phyloP scores from a whole-genome alignment of 768 basidiomycete genomes.

The Fomitopsis pulvina region DNA sequence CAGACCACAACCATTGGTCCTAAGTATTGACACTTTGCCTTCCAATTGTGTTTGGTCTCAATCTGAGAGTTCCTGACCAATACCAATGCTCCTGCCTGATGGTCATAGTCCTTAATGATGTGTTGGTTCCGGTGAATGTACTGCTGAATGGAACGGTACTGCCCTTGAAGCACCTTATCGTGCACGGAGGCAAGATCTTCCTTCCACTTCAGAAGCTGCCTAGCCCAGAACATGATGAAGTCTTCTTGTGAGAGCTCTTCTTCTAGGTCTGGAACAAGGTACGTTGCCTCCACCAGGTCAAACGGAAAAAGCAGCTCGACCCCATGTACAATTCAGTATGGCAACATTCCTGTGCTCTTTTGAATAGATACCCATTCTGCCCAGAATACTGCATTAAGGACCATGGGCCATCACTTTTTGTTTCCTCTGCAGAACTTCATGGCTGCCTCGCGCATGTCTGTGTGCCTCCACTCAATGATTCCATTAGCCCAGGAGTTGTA shows the following conservation, averaged over 20 bases:
- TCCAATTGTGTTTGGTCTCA: slow-evolving; percentile 20
- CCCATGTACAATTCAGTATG: slow-evolving; percentile 16
- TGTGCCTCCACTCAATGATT: slow-evolving; percentile 16
- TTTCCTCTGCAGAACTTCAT: slow-evolving; percentile 16
- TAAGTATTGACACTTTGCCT: slow-evolving; percentile 19
- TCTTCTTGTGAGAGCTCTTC: slow-evolving; percentile 7
- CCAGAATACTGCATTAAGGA: slow-evolving; percentile 27
- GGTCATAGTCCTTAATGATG: slow-evolving; percentile 21
- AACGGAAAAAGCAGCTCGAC: slow-evolving; percentile 16
- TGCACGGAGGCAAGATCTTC: slow-evolving; percentile 9
- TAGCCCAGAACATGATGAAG: slow-evolving; percentile 9
- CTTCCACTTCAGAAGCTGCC: slow-evolving; percentile 9
- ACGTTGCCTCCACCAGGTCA: slow-evolving; percentile 17
- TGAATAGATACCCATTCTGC: slow-evolving; percentile 28
- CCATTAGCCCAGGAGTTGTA: slow-evolving; percentile 24
- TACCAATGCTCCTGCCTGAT: slow-evolving; percentile 22
- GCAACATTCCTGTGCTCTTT: slow-evolving; percentile 25
- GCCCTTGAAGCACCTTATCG: slow-evolving; percentile 4
- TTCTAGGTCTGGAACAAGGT: slow-evolving; percentile 5
- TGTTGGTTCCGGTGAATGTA: slow-evolving; percentile 13
- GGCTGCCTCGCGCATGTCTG: slow-evolving; percentile 13
- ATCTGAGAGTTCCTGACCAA: slow-evolving; percentile 23
- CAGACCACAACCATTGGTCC: slow-evolving; percentile 22
- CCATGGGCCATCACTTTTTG: slow-evolving; percentile 15
- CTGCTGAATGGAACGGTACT: neutral